Conservation (phyloP, 495 filamentous ascomycete genomes). For the Penicillium macrosclerotiorum region DNA sequence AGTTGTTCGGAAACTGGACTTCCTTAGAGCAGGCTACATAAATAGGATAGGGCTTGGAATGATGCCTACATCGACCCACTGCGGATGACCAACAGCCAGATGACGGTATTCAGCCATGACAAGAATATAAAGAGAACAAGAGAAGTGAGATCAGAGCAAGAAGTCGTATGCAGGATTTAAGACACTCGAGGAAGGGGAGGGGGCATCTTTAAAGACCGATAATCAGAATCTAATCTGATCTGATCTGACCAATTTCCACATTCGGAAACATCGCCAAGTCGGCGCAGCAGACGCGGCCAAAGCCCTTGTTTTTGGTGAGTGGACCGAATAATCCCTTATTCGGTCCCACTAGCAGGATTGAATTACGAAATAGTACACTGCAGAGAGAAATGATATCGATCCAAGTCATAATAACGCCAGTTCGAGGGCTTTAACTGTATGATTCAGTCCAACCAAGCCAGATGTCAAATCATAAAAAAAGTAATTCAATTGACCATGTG, state of each 20-base stretch:
- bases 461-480: background rate
- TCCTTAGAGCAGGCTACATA: too few species aligned
- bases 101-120: constrained; percentile 15
- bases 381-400: too few species aligned
- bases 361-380: too few species aligned
- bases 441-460: background rate
- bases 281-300: background rate
- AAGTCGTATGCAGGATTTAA: background rate
- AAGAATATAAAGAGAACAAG: background rate
- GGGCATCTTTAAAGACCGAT: background rate
- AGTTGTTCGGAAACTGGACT: too few species aligned
- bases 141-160: background rate
- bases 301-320: constrained; percentile 1
- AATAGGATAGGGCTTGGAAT: too few species aligned
- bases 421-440: background rate
- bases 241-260: constrained; percentile 1
- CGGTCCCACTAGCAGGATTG: too few species aligned
- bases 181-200: background rate
- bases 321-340: too few species aligned
- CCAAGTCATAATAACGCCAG: too few species aligned
- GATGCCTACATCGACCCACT: constrained; percentile 18
- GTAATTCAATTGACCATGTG: constrained; percentile 17
- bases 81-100: constrained; percentile 11
- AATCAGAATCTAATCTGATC: constrained; percentile 3
- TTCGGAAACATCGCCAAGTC: background rate